Evolutionary conservation across 1,139 yeast species (phyloP).

Genomic region (Blastobotrys niveus): DNA sequence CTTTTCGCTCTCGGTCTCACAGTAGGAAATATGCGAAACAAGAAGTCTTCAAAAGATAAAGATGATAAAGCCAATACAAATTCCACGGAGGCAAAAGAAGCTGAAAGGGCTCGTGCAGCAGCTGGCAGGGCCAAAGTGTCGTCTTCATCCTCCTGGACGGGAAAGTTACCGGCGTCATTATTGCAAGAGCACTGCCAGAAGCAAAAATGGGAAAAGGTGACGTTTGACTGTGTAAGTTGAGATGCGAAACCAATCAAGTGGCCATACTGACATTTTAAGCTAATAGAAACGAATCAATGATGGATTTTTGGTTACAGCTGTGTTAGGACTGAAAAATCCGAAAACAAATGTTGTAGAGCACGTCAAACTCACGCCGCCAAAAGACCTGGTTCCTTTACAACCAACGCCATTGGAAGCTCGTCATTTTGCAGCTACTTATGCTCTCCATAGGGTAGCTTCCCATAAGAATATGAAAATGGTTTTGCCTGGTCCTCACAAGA

Average conservation of each 20-base stretch:
- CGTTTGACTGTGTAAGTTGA: constrained; percentile 56
- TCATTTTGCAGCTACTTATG: constrained; percentile 84
- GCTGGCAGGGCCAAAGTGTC: constrained; percentile 41
- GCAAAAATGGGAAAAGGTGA: constrained; percentile 83
- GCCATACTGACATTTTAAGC: not conserved
- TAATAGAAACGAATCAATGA: constrained; percentile 38
- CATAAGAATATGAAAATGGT: constrained; percentile 82
- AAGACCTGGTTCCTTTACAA: constrained; percentile 50
- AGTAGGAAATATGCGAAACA: too few relatives aligned
- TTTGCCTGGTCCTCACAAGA: constrained; percentile 74
- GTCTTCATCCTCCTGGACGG: constrained; percentile 76
- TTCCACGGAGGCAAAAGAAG: constrained; percentile 8
- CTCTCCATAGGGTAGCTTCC: constrained; percentile 70
- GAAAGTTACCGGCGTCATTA: constrained; percentile 82
- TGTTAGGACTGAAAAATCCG: constrained; percentile 69
- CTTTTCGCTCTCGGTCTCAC: too few relatives aligned
- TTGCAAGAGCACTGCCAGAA: constrained; percentile 85
- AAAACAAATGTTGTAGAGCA: constrained; percentile 64
- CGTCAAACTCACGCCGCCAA: constrained; percentile 58
- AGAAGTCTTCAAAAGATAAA: too few relatives aligned
- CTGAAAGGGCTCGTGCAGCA: constrained; percentile 10
- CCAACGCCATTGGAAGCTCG: constrained; percentile 85
- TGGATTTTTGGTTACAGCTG: constrained; percentile 58
- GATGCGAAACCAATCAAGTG: not conserved
- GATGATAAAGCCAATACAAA: too few relatives aligned